Conservation (phyloP, 257 asterid genomes). For the Primulina huaijiensis region DNA sequence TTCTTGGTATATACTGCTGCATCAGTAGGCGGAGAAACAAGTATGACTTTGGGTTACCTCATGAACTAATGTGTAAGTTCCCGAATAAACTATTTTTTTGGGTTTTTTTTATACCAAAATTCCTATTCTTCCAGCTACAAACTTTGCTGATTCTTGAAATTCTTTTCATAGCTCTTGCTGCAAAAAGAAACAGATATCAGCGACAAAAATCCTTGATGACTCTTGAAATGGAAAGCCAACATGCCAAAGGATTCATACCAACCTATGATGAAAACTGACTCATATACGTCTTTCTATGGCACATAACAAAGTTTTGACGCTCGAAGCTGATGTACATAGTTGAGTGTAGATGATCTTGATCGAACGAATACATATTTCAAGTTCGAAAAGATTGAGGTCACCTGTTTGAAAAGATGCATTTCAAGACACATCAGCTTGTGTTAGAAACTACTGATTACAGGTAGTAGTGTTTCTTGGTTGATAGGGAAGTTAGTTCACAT, state of each 20-base stretch:
- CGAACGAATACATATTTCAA: slow-evolving; percentile 26
- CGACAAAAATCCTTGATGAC: slow-evolving; percentile 82
- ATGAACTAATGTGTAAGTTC: slow-evolving; percentile 68
- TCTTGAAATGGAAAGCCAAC: slow-evolving; percentile 98
- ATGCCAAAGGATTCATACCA: slow-evolving; percentile 92
- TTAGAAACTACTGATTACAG: slow-evolving; percentile 24
- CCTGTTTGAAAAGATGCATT: slow-evolving; percentile 23
- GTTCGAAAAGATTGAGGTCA: slow-evolving; percentile 1
- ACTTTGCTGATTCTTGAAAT: no score
- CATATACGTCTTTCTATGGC: slow-evolving; percentile 3
- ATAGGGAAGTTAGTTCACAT: slow-evolving; percentile 14
- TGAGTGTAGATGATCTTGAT: slow-evolving; percentile 24
- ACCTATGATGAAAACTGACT: slow-evolving; percentile 57
- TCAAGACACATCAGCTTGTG: slow-evolving; percentile 14
- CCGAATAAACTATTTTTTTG: background rate
- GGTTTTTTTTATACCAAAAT: background rate
- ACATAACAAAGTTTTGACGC: slow-evolving; percentile 24
- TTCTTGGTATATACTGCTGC: slow-evolving; percentile 46
- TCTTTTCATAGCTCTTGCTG: slow-evolving; percentile 58
- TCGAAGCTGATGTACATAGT: slow-evolving; percentile 21
- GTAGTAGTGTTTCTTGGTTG: slow-evolving; percentile 20
- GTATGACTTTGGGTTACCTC: slow-evolving; percentile 84
- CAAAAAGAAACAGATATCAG: slow-evolving; percentile 79
- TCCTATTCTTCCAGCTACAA: background rate
- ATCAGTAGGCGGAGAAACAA: slow-evolving; percentile 57